Evolutionary conservation across 768 basidiomycete genomes (phyloP).

Genomic region (Rubroboletus pulcherrimus): DNA sequence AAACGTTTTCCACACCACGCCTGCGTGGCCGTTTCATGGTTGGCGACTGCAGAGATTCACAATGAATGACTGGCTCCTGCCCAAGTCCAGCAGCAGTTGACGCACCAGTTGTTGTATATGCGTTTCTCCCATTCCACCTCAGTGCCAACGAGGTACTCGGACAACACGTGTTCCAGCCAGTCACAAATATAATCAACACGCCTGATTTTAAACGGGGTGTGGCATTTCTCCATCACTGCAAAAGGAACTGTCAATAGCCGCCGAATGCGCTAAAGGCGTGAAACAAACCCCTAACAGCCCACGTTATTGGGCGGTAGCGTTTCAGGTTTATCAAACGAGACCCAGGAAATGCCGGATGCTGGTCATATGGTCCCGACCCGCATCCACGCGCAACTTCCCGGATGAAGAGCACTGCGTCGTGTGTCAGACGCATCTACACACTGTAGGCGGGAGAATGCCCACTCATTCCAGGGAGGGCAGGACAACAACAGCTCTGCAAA

Average conservation of each 20-base stretch:
- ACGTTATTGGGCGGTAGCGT: constrained; percentile 36
- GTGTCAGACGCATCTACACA: constrained; percentile 1
- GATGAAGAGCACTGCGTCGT: constrained; percentile 28
- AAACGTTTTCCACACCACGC: background rate
- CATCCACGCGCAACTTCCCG: constrained; percentile 32
- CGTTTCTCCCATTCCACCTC: constrained; percentile 28
- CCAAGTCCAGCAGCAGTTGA: background rate
- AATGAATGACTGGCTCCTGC: background rate
- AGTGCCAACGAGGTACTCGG: constrained; percentile 24
- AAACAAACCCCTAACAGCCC: constrained; percentile 39
- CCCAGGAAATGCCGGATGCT: constrained; percentile 25
- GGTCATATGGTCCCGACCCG: constrained; percentile 27
- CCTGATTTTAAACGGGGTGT: constrained; percentile 39
- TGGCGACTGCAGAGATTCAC: constrained; percentile 9
- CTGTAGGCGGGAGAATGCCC: background rate
- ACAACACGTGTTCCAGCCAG: constrained; percentile 38
- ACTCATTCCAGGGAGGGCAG: constrained; percentile 34
- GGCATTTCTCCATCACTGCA: constrained; percentile 46
- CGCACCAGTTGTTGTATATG: constrained; percentile 29
- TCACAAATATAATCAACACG: constrained; percentile 33
- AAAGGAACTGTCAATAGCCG: background rate
- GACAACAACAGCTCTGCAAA: constrained; percentile 25
- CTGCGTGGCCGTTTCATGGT: constrained; percentile 2
- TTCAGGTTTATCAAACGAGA: constrained; percentile 36
- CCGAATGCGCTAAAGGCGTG: background rate